Conservation (phyloP, 306 rosid genomes). For the Bauhinia variegata region DNA sequence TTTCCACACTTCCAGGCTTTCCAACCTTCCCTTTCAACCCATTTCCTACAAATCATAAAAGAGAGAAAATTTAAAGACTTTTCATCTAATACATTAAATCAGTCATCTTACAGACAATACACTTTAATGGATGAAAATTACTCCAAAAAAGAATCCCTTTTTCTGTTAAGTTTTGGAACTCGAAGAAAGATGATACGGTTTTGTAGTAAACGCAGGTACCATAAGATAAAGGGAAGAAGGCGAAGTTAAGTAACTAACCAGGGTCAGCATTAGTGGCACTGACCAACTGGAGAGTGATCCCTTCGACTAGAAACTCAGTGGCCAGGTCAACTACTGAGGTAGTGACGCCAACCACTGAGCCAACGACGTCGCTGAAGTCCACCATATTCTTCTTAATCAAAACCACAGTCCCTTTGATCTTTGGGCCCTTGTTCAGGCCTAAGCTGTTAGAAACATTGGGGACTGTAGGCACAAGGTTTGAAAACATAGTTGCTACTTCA, state of each 20-base stretch:
- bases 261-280: conserved; percentile 22
- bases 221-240: too few species aligned
- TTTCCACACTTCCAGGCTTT: conserved; percentile 57
- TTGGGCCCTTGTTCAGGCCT: background rate
- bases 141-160: too few species aligned
- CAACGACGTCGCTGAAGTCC: conserved; percentile 40
- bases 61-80: too few species aligned
- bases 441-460: too few species aligned
- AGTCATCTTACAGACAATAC: too few species aligned
- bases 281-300: conserved; percentile 44
- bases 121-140: too few species aligned
- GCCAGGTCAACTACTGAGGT: conserved; percentile 37
- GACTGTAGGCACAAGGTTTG: too few species aligned
- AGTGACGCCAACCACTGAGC: conserved; percentile 32
- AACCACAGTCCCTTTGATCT: conserved; percentile 39
- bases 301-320: conserved; percentile 34
- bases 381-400: conserved; percentile 46
- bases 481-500: too few species aligned
- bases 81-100: too few species aligned
- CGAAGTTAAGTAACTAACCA: background rate
- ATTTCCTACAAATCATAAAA: conserved; percentile 42
- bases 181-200: too few species aligned
- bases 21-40: conserved; percentile 57
- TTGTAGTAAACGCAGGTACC: too few species aligned
- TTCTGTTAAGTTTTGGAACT: too few species aligned